Evolutionary conservation across 768 basidiomycete species (phyloP), one percentile per base, ranked within the genome.

Genomic region (Scleroderma bovista): DNA sequence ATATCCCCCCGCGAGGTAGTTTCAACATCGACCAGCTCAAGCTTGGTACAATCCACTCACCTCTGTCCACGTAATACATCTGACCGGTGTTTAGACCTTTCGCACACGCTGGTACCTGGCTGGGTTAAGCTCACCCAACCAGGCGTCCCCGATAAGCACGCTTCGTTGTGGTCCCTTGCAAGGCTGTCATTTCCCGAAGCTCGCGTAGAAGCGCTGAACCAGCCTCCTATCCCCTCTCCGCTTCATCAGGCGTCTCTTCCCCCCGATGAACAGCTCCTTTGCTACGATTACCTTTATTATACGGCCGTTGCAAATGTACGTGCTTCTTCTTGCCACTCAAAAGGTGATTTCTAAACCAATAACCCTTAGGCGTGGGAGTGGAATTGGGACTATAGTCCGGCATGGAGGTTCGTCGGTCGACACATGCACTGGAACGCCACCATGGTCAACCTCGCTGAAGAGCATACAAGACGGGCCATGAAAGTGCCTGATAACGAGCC

Each of bases 381-480:
- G 58, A 77, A 78, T 42, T 72, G 69, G 46, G 80, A 82, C 50
- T 82, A 74, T 57, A 75, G 75, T 49, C 80, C 80, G 17, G 78
- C 74, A 16, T 84, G 81, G 81, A 65, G 75, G 55, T 73, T 72
- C 59, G 78, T 77, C 31, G 80, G 78, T 16, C 67, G 72, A 52
- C 60, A 80, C 55, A 69, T 81, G 67, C 71, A 69, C 46, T 84
- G 78, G 78, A 69, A 70, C 3, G 62, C 69, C 8, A 56, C 54
- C 20, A 57, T 84, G 11, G 62, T 72, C 51, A 51, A 57, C 6
- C 54, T 82, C 17, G 74, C 78, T 5, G 65, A 75, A 36, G 50
- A 64, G 17, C 79, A 80, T 57, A 65, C 79, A 24, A 66, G 76
- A 51, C 64, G 62, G 22, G 70, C 80, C 9, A 57, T 81, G 39